Percentiles rank a stretch among this genome's conserved stretches.
These are phyloP conservation scores for Fusarium veterinarium DNA, from an alignment of 2,329 filamentous ascomycete species.

Conservation along the genomic window DNA sequence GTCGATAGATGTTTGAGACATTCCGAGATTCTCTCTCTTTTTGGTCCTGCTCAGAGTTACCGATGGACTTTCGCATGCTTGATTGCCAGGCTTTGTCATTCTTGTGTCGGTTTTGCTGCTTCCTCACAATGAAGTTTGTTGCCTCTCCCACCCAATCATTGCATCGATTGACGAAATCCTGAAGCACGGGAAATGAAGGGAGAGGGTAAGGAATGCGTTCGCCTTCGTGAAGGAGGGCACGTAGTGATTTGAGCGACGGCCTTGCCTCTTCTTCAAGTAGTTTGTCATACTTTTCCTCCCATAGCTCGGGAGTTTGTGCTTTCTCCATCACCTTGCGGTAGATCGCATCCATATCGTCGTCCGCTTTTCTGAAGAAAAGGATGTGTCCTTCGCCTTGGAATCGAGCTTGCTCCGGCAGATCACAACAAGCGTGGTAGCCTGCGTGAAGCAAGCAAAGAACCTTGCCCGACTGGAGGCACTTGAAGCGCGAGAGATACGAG, in stretches of 20 bases:
- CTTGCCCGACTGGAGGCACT: conserved; percentile 84
- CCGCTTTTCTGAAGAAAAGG: conserved; percentile 80
- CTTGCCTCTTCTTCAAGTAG: conserved; percentile 84
- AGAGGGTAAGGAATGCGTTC: conserved; percentile 95
- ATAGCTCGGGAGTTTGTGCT: conserved; percentile 84
- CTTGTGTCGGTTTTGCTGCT: conserved; percentile 96
- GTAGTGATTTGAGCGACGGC: conserved; percentile 87
- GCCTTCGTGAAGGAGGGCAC: conserved; percentile 87
- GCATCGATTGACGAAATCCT: conserved; percentile 92
- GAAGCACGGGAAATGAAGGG: conserved; percentile 82
- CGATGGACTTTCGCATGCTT: conserved; percentile 75
- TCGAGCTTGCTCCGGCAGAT: conserved; percentile 72
- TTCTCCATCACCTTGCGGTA: conserved; percentile 87
- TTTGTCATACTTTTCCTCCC: conserved; percentile 90
- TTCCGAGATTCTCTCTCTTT: conserved; percentile 90
- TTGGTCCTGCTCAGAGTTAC: conserved; percentile 68
- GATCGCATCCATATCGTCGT: conserved; percentile 73
- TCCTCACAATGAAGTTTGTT: conserved; percentile 94
- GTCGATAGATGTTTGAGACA: conserved; percentile 86
- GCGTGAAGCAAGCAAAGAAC: conserved; percentile 86
- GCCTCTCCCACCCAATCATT: conserved; percentile 99
- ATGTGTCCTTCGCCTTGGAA: conserved; percentile 76
- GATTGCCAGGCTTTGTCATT: conserved; percentile 89
- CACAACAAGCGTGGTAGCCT: conserved; percentile 84
- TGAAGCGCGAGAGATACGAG: conserved; percentile 89